A percentile compares a stretch with the other conserved stretches of the same genome.
These are phyloP conservation scores for Infundibulicybe gibba DNA, from an alignment of 768 basidiomycete genomes.

Conservation along the genomic window DNA sequence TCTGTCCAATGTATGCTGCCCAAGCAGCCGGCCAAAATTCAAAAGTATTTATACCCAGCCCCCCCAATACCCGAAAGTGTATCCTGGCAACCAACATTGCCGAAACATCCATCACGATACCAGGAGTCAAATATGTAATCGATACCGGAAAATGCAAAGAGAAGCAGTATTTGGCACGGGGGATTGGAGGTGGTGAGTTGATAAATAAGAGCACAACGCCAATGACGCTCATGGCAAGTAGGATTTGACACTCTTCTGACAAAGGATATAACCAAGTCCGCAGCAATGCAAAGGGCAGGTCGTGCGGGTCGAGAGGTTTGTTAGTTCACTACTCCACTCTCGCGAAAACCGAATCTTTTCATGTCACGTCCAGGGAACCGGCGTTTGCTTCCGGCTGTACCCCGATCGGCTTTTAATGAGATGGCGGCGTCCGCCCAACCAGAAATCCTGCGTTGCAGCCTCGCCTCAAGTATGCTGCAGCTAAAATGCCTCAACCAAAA, in stretches of 20 bases:
- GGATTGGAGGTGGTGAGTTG: slow-evolving; percentile 60
- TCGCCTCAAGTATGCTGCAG: slow-evolving; percentile 81
- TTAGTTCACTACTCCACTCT: not conserved
- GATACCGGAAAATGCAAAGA: slow-evolving; percentile 97
- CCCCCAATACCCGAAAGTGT: slow-evolving; percentile 76
- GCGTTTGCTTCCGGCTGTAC: slow-evolving; percentile 90
- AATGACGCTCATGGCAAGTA: slow-evolving; percentile 19
- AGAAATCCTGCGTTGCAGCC: slow-evolving; percentile 86
- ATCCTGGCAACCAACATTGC: slow-evolving; percentile 98
- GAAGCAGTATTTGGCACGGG: slow-evolving; percentile 75
- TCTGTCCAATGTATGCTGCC: slow-evolving; percentile 84
- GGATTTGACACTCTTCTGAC: slow-evolving; percentile 88
- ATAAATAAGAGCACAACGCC: not conserved
- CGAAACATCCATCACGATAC: slow-evolving; percentile 97
- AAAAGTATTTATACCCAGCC: slow-evolving; percentile 69
- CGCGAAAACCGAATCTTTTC: not conserved
- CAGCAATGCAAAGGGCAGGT: slow-evolving; percentile 91
- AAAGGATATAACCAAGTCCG: slow-evolving; percentile 82
- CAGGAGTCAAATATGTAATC: slow-evolving; percentile 92
- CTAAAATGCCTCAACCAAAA: slow-evolving; percentile 83
- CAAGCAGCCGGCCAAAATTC: slow-evolving; percentile 76
- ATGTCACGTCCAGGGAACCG: slow-evolving; percentile 51
- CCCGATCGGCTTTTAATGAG: slow-evolving; percentile 68
- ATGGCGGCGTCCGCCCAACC: slow-evolving; percentile 73
- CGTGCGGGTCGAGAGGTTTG: slow-evolving; percentile 91